Base-by-base conservation (phyloP, 2,329 filamentous ascomycete species). In the Truncatella angustata region DNA sequence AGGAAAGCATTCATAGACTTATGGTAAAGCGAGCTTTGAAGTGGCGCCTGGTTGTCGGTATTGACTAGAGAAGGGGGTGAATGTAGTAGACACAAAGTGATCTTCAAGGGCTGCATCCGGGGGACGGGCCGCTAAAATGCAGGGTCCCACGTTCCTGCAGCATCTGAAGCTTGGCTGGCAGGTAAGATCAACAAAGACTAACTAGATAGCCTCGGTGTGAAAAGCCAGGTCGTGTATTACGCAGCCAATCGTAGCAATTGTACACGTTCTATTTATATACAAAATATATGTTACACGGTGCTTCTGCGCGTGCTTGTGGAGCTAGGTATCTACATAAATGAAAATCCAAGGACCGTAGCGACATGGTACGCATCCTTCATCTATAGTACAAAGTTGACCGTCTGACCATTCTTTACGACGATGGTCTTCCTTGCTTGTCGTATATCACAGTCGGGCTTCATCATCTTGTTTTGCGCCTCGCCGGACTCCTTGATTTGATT, bases 301-400 rank as follows among this genome's bases (percentile, higher is more conserved):
- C n/a, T n/a, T n/a, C n/a, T n/a, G n/a, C n/a, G n/a, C n/a, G n/a
- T n/a, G n/a, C n/a, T n/a, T n/a, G n/a, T n/a, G 45, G 51, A 58
- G 54, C 30, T 46, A 51, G 56, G 53, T 54, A 56, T 54, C 55
- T 40, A 16, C 18, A 23, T 10, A 24, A 35, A 2, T 30, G n/a
- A n/a, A n/a, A n/a, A n/a, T n/a, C n/a, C n/a, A n/a, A n/a, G n/a
- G n/a, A n/a, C n/a, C n/a, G n/a, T n/a, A n/a, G n/a, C n/a, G n/a
- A n/a, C n/a, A n/a, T n/a, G n/a, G n/a, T n/a, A n/a, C n/a, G n/a
- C n/a, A n/a, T 43, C 18, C n/a, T n/a, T 10, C 20, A 16, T 45
- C 50, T 62, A 65, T 46, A 84, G 57, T 49, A 94, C 84, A 76
- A 92, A 87, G 70, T 92, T 95, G 24, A 93, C 79, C 46, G 89